phyloP scores from a whole-genome alignment of 148 eudicot genomes.

The Heliosperma pusillum region DNA sequence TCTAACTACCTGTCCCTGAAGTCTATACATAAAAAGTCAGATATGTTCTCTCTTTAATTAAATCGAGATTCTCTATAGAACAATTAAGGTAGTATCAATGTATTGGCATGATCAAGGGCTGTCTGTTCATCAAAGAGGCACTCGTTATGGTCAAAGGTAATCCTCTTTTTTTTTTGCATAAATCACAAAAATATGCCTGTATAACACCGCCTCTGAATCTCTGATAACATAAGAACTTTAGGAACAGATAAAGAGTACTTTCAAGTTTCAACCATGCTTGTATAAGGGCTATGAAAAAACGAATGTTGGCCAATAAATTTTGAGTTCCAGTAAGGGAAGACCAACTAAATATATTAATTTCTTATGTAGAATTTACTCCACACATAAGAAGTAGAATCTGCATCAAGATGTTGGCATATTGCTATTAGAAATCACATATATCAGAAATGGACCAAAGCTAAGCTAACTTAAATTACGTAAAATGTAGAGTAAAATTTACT shows the following conservation, averaged over 20 bases:
- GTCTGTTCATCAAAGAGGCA: not conserved
- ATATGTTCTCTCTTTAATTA: not conserved
- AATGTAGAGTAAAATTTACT: not conserved
- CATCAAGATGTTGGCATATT: not conserved
- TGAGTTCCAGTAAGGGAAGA: not conserved
- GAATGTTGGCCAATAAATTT: not conserved
- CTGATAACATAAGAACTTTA: not conserved
- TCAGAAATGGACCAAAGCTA: not conserved
- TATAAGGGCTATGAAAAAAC: not conserved
- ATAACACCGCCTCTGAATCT: too few relatives aligned
- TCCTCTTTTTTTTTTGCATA: not conserved
- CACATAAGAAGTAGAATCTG: not conserved
- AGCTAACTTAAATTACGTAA: not conserved
- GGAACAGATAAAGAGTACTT: not conserved
- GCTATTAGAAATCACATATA: not conserved
- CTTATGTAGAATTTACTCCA: not conserved
- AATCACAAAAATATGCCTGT: not conserved
- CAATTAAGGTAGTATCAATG: not conserved
- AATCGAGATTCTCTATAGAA: not conserved
- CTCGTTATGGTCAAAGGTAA: not conserved
- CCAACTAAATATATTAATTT: not conserved
- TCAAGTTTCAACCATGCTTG: not conserved
- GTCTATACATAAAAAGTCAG: not conserved
- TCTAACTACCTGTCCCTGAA: not conserved
- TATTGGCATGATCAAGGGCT: not conserved